Evolutionary conservation across 1,284 basidiomycete genomes (phyloP), one percentile per base, ranked within the genome.

Genomic region (Heliocybe sulcata): DNA sequence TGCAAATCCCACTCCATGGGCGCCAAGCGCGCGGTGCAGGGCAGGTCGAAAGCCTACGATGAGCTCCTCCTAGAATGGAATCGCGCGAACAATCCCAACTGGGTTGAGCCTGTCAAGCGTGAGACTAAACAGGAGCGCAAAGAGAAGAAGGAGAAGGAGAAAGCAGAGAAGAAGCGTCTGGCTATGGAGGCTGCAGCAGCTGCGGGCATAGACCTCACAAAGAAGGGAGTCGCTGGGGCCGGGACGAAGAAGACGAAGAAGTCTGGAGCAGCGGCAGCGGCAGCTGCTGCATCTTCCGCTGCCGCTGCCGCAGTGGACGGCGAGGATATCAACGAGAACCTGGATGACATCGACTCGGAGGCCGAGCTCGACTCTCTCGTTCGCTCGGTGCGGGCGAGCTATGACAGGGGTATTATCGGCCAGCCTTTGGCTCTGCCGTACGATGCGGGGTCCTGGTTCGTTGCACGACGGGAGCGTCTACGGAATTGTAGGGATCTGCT

Each of bases 1-100:
- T 99, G 96, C 79, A 99, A 99, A 72, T 94, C 96, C 2, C 96
- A 99, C 68, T 90, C 92, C 1, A 97, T 99, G 90, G 94, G 94
- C 29, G 92, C 94, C 25, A 99, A 99, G 69, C 89, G 97, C 20
- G 82, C 91, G 6, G 94, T 99, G 0, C 80, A 83, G 60, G 94
- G 94, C 27, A 90, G 97, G 9, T 91, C 91, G 0, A 82, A 87
- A 51, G 71, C 76, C 1, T 99, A 94, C 69, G 95, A 98, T 65
- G 87, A 88, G 55, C 81, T 99, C 10, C 79, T 94, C 14, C 77
- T 92, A 45, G 95, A 98, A 56, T 98, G 94, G 92, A 92, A 97
- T 63, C 87, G 92, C 45, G 85, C 83, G 35, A 84, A 95, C 66
- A 95, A 97, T 63, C 94, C 94, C 1, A 93, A 94, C 61, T 96